phyloP scores from a whole-genome alignment of 371 early-diverging fungal species.

The Mucor ambiguus region DNA sequence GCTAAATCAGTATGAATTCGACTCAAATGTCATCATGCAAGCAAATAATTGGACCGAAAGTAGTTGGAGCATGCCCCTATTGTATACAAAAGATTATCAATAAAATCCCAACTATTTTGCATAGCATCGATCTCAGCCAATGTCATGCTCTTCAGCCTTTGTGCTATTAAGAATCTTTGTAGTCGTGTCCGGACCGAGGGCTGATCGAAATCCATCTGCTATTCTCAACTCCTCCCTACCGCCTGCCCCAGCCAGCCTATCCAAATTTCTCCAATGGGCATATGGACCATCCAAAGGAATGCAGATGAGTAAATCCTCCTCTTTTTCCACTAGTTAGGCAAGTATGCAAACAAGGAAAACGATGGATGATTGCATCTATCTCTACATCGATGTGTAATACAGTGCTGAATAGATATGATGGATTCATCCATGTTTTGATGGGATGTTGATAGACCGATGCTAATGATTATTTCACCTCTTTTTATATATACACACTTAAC shows the following conservation, averaged over 20 bases:
- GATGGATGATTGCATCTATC: constrained; percentile 9
- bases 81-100: no score
- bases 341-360: background rate
- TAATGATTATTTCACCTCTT: background rate
- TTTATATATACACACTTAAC: background rate
- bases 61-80: background rate
- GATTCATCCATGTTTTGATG: background rate
- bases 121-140: background rate
- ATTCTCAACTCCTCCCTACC: background rate
- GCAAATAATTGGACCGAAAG: background rate
- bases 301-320: constrained; percentile 8
- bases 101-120: no score
- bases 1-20: background rate
- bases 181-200: background rate
- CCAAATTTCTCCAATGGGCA: background rate
- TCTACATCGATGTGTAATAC: background rate
- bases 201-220: background rate
- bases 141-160: no score
- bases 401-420: background rate
- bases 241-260: background rate
- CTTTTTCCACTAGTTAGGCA: constrained; percentile 15
- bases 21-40: background rate
- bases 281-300: constrained; percentile 4
- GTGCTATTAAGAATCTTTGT: no score
- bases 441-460: background rate